phyloP scores from a whole-genome alignment of 2,329 filamentous ascomycete species.

The Magnaporthales sp. region DNA sequence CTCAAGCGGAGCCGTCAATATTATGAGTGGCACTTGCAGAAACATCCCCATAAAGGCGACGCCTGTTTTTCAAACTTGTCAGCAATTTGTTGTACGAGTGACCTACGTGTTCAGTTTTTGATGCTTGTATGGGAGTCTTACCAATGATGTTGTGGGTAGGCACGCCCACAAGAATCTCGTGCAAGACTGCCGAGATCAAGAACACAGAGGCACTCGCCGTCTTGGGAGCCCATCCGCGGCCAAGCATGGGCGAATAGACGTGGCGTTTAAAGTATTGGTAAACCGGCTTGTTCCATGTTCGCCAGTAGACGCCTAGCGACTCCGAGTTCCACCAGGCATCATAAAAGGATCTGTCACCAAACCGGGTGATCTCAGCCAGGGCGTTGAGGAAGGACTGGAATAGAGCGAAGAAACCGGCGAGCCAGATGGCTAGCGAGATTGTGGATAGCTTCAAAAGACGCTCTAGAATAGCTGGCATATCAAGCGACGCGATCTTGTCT shows the following conservation, averaged over 20 bases:
- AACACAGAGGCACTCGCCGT: constrained; percentile 77
- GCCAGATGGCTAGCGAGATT: constrained; percentile 92
- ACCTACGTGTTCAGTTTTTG: background rate
- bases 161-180: constrained; percentile 87
- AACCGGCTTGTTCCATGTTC: constrained; percentile 95
- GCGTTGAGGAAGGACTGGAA: constrained; percentile 93
- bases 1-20: constrained; percentile 68
- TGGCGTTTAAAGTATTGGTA: constrained; percentile 95
- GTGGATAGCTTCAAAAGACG: constrained; percentile 91
- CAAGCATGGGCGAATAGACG: constrained; percentile 80
- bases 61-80: constrained; percentile 35
- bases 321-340: constrained; percentile 97
- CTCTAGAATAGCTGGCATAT: constrained; percentile 76
- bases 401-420: constrained; percentile 92
- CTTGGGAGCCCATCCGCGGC: constrained; percentile 66
- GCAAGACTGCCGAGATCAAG: constrained; percentile 76
- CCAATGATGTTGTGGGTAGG: constrained; percentile 91
- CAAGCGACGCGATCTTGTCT: constrained; percentile 73
- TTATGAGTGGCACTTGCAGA: constrained; percentile 81
- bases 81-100: background rate
- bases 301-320: constrained; percentile 83
- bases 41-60: constrained; percentile 95
- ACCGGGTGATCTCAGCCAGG: constrained; percentile 79
- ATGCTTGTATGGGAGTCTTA: constrained; percentile 26
- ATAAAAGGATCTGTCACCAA: constrained; percentile 92